Conservation (phyloP, 106 monocot genomes). For the Dioscorea alata region DNA sequence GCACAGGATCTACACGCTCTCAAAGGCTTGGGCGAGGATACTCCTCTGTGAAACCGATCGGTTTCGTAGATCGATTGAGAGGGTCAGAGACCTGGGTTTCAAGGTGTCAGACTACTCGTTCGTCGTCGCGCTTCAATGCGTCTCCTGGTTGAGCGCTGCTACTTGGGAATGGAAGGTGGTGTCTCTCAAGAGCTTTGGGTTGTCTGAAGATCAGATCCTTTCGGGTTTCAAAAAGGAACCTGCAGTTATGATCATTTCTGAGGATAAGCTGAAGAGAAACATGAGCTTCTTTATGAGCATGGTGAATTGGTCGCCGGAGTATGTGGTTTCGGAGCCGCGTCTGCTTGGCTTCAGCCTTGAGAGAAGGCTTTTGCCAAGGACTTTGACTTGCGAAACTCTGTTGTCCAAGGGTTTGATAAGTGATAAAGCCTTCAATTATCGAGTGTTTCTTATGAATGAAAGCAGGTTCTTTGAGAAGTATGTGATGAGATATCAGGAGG, state of each 20-base stretch:
- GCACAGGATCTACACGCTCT: background rate
- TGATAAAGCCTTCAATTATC: background rate
- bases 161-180: background rate
- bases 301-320: background rate
- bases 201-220: conserved; percentile 1
- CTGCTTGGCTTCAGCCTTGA: conserved; percentile 9
- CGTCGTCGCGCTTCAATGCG: background rate
- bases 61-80: background rate
- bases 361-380: conserved; percentile 18
- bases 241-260: background rate
- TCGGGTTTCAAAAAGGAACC: background rate
- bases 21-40: background rate
- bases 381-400: conserved; percentile 5
- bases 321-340: background rate
- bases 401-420: conserved; percentile 1
- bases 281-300: conserved; percentile 1
- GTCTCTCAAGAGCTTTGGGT: conserved; percentile 2
- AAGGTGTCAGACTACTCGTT: background rate
- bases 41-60: background rate
- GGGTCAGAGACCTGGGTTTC: conserved; percentile 1
- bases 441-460: background rate
- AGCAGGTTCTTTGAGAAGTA: conserved; percentile 12
- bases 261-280: background rate
- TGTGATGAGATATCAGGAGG: conserved; percentile 5
- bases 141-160: background rate